Base-by-base conservation (phyloP, 805 yeast species). In the Wickerhamiella siamensis region DNA sequence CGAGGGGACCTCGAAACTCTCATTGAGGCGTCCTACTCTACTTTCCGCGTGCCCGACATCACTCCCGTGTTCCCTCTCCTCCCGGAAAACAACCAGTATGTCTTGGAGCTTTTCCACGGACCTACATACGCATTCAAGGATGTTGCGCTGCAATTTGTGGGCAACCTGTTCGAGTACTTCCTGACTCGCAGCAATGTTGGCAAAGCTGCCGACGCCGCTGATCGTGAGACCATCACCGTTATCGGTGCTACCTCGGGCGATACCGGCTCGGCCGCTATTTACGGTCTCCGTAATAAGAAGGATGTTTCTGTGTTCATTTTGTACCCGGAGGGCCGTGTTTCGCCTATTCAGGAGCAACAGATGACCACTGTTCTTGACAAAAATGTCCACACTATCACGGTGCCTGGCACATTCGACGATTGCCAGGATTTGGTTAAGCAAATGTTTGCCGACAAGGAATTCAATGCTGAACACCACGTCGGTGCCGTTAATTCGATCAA, bases 221-320 rank as follows among this genome's bases (percentile, higher is more conserved):
- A 72, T 51, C 72, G 88, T 59, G 91, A 84, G 52, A 73, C 74
- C 45, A 70, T 91, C 56, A 91, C 99, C 31, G 97, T 91, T 50
- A 95, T 91, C 44, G 99, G 99, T 57, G 99, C 99, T 35, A 91
- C 99, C 21, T 81, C 94, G 37, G 99, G 99, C 58, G 99, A 91
- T 57, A 91, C 99, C 37, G 99, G 99, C 46, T 82, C 95, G 41
- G 99, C 99, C 42, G 98, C 99, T 48, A 91, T 91, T 52, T 91
- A 91, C 64, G 99, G 99, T 42, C 72, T 91, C 51, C 75, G 98
- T 66, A 93, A 93, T 61, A 87, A 91, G 66, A 82, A 86, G 64
- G 97, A 91, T 61, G 95, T 91, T n/a, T 81, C 93, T 24, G 98
- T 91, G 18, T 91, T 91, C 64, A 91, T 91, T 50, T 67, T 91